These are phyloP conservation scores for Geotrichum fermentans DNA, from an alignment of 1,139 yeast genomes.

Conservation along the genomic window DNA sequence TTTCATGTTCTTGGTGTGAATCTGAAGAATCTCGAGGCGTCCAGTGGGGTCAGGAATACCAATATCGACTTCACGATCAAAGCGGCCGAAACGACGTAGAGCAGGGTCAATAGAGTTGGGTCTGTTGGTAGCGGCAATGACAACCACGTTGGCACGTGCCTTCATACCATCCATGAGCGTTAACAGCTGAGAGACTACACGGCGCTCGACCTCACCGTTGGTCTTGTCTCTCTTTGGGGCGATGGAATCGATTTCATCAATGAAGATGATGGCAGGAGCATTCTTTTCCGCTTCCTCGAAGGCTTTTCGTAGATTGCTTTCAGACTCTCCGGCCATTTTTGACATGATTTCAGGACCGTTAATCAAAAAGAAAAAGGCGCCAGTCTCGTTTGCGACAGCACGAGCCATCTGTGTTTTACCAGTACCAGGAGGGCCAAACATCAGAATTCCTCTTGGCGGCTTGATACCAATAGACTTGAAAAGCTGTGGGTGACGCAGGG, in stretches of 20 bases:
- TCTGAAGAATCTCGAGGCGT: conserved; percentile 89
- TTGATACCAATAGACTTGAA: conserved; percentile 96
- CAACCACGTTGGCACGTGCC: conserved; percentile 94
- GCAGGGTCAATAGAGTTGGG: conserved; percentile 99
- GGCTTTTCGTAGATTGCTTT: conserved; percentile 93
- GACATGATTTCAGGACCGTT: conserved; percentile 99
- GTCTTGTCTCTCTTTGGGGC: conserved; percentile 99
- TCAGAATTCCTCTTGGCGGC: conserved; percentile 93
- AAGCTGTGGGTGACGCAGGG: conserved; percentile 93
- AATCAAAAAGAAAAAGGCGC: conserved; percentile 95
- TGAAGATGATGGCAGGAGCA: conserved; percentile 94
- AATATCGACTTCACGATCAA: conserved; percentile 97
- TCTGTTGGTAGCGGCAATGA: conserved; percentile 92
- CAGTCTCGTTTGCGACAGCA: conserved; percentile 98
- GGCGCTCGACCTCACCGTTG: conserved; percentile 96
- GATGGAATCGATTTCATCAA: conserved; percentile 97
- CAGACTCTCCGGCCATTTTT: conserved; percentile 99
- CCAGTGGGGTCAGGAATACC: conserved; percentile 99
- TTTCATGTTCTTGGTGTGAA: conserved; percentile 96
- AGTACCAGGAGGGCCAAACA: conserved; percentile 99
- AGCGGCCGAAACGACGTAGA: conserved; percentile 95
- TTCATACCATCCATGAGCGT: conserved; percentile 99
- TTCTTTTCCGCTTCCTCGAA: conserved; percentile 99
- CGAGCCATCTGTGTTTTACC: conserved; percentile 99
- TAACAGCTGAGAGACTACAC: conserved; percentile 95